Evolutionary conservation across 1,139 yeast species (phyloP).

Genomic region (Cylindricascospora bacillispora): DNA sequence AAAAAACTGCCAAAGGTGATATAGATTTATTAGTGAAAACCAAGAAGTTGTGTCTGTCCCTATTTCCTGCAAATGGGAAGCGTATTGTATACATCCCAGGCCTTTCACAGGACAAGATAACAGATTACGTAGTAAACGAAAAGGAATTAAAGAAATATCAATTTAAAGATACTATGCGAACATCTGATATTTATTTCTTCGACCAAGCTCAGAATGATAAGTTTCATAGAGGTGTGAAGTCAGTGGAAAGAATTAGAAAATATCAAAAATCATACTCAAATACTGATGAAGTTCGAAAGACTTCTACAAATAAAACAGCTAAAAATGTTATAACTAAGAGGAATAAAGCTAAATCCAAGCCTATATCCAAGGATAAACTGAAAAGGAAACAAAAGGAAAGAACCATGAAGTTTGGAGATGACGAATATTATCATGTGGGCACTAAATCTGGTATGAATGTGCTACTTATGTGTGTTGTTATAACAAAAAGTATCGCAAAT

Average conservation of each 20-base stretch:
- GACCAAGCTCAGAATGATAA: slow-evolving; percentile 22
- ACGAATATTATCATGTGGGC: slow-evolving; percentile 10
- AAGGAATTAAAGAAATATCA: slow-evolving; percentile 18
- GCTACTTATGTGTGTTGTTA: slow-evolving; percentile 20
- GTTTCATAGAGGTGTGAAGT: slow-evolving; percentile 20
- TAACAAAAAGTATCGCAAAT: slow-evolving; percentile 24
- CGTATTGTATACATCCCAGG: slow-evolving; percentile 18
- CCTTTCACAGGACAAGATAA: slow-evolving; percentile 9
- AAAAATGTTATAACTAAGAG: slow-evolving; percentile 2
- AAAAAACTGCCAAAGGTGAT: slow-evolving; percentile 24
- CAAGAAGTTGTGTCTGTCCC: slow-evolving; percentile 12
- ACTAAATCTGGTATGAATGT: slow-evolving; percentile 19
- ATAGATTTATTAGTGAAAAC: slow-evolving; percentile 16
- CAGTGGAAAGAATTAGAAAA: slow-evolving; percentile 23
- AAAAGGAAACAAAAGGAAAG: not conserved
- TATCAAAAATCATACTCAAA: slow-evolving; percentile 12
- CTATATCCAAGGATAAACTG: slow-evolving; percentile 1
- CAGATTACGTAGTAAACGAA: slow-evolving; percentile 12
- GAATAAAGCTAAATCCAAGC: slow-evolving; percentile 2
- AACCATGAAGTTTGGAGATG: not conserved
- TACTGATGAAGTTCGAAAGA: not conserved
- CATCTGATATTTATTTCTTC: slow-evolving; percentile 24
- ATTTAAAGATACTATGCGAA: slow-evolving; percentile 19
- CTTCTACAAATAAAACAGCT: slow-evolving; percentile 1
- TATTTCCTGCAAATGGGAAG: slow-evolving; percentile 13